Conservation (phyloP, 371 early-diverging fungal genomes). For the Chytridium lagenaria region DNA sequence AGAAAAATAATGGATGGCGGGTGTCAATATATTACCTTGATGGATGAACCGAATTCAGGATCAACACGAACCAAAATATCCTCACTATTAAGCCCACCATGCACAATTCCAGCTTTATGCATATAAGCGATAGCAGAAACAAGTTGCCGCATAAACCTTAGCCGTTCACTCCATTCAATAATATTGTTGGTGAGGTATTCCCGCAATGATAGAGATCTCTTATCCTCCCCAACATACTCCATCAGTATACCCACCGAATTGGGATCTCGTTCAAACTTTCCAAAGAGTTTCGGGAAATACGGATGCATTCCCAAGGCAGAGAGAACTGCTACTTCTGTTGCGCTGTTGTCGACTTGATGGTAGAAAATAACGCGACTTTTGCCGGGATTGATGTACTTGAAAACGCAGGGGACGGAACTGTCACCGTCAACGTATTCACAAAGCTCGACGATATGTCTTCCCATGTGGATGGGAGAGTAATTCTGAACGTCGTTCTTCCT, state of each 20-base stretch:
- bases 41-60: background rate
- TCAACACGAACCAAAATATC: conserved; percentile 2
- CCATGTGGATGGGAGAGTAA: background rate
- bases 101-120: background rate
- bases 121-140: conserved; percentile 7
- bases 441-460: no score
- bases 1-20: background rate
- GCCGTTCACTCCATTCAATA: conserved; percentile 14
- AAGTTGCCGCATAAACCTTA: conserved; percentile 10
- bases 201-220: conserved; percentile 1
- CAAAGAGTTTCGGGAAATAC: conserved; percentile 12
- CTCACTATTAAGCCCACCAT: background rate
- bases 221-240: background rate
- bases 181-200: conserved; percentile 4
- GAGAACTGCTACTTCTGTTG: background rate
- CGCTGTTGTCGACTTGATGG: background rate
- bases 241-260: conserved; percentile 2
- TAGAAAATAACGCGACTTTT: background rate
- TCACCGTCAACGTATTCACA: background rate
- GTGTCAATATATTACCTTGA: background rate
- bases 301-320: background rate
- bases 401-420: background rate
- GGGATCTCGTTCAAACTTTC: background rate
- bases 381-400: conserved; percentile 19
- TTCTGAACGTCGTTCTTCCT: background rate